Base-by-base conservation (phyloP, 2,329 filamentous ascomycete species). In the Epichloe festucae region DNA sequence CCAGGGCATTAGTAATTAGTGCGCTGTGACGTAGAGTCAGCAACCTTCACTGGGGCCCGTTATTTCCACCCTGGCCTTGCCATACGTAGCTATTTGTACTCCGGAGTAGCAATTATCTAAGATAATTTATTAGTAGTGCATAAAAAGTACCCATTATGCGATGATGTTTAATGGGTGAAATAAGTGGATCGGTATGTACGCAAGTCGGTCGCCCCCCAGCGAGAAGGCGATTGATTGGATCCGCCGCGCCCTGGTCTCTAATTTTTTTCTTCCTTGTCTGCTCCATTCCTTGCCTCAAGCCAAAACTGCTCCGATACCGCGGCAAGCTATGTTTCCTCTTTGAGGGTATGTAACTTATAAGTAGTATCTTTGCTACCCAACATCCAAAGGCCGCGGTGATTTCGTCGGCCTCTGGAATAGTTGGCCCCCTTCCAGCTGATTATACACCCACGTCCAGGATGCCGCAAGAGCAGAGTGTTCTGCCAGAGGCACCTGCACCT, bases 1-100 rank as follows among this genome's bases (percentile, higher is more conserved):
- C 36, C 36, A 39, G 36, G 36, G 36, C 36, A 39, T 39, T 52
- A 52, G 51, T 52, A 52, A 52, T 52, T 49, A 42, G 46, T 12
- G 34, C 17, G 31, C 40, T 40, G 40, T 52, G 50, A 52, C 21
- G 43, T 21, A 46, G 40, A 31, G 27, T 31, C 27, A 31, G 27
- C 27, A 31, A 31, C 27, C 27, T 31, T 31, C 27, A 31, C 27
- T 10, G 31, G 31, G 31, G 31, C 31, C 10, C 10, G 27, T 31
- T 11, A 31, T 31, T 39, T 31, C 42, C 42, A 44, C 11, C 5
- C 40, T 21, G 19, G 19, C 19, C 3, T 21, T 21, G 19, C 19
- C 19, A 21, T 19, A 19, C 19, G 3, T 21, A 21, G 19, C 19
- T 21, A 21, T 21, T 21, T 21, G 19, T 3, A 21, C 19, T 21